Percentiles rank a stretch among this genome's conserved stretches.
Conservation (phyloP, 331 rosid genomes). For the Quercus lobata region DNA sequence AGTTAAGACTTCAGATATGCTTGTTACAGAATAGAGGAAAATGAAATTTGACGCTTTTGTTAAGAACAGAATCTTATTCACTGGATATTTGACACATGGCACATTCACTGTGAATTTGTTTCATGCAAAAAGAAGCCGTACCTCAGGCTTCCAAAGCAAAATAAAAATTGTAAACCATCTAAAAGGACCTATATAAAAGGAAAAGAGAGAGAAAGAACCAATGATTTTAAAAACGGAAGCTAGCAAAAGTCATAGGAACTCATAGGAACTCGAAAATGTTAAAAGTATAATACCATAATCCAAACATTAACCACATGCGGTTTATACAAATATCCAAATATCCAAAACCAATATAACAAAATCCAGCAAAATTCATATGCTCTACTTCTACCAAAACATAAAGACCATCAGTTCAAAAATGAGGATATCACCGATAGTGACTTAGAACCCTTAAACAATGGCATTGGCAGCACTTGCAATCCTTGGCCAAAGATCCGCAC, state of each 20-base stretch:
- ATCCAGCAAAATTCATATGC: not conserved
- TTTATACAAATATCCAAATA: not conserved
- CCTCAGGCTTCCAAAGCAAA: too few relatives aligned
- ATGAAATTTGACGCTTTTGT: too few relatives aligned
- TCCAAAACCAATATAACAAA: not conserved
- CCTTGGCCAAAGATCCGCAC: slow-evolving; percentile 54
- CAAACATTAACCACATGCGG: not conserved
- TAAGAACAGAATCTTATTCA: too few relatives aligned
- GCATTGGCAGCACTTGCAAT: slow-evolving; percentile 56
- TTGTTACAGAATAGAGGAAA: too few relatives aligned
- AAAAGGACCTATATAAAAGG: not conserved
- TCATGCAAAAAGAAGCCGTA: too few relatives aligned
- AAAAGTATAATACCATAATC: not conserved
- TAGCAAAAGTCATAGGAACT: too few relatives aligned
- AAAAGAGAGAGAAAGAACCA: not conserved
- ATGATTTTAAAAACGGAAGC: not conserved
- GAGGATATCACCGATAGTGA: not conserved
- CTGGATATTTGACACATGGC: too few relatives aligned
- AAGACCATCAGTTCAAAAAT: not conserved
- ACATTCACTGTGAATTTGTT: too few relatives aligned
- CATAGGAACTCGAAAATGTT: too few relatives aligned
- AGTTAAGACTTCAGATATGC: too few relatives aligned
- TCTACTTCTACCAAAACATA: not conserved
- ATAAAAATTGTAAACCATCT: too few relatives aligned
- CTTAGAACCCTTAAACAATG: slow-evolving; percentile 24